Evolutionary conservation across 192 early-diverging fungal genomes (phyloP).

Genomic region (Backusella circina): DNA sequence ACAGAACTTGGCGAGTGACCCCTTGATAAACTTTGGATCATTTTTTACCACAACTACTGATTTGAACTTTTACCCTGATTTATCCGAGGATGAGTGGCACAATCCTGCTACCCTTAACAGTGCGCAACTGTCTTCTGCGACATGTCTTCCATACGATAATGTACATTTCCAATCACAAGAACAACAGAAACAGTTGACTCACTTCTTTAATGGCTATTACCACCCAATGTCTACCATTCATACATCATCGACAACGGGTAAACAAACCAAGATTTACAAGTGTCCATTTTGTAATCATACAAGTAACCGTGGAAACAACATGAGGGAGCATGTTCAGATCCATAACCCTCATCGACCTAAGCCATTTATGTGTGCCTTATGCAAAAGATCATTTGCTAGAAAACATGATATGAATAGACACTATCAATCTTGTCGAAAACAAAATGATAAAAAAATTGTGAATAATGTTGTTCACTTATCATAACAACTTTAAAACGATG

Average conservation of each 20-base stretch:
- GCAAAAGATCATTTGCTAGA: constrained; percentile 56
- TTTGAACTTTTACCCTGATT: background rate
- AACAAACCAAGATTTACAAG: constrained; percentile 26
- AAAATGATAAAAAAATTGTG: background rate
- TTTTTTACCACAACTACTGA: background rate
- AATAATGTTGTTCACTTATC: background rate
- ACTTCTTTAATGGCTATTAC: background rate
- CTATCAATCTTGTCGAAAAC: constrained; percentile 7
- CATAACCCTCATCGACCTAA: constrained; percentile 66
- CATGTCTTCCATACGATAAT: background rate
- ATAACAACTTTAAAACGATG: background rate
- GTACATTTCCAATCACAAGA: background rate
- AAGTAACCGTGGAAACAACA: constrained; percentile 65
- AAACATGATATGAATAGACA: constrained; percentile 75
- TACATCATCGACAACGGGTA: background rate
- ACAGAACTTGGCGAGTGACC: background rate
- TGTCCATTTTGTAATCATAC: constrained; percentile 49
- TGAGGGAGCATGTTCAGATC: constrained; percentile 60
- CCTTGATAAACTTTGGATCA: background rate
- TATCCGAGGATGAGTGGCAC: background rate
- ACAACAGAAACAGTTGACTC: background rate
- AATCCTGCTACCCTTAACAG: background rate
- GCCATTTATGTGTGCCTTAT: constrained; percentile 51
- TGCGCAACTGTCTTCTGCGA: background rate
- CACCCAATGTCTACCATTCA: background rate